Percentiles rank a stretch among this genome's conserved stretches.
phyloP scores from a whole-genome alignment of 208 protist species.

The Willaertia magna region DNA sequence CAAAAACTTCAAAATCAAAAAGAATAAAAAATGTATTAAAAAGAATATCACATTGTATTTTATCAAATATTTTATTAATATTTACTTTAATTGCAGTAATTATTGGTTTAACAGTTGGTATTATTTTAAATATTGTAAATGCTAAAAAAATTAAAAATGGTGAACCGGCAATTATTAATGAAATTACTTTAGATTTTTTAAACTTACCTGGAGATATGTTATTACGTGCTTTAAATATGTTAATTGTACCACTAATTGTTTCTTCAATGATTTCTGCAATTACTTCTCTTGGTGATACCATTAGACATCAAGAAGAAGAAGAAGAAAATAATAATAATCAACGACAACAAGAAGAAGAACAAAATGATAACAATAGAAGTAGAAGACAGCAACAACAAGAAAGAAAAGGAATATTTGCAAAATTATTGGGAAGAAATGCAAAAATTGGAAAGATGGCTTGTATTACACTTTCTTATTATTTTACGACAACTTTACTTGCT shows the following conservation, averaged over 20 bases:
- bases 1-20: too few species aligned
- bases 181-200: slow-evolving; percentile 1
- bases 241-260: slow-evolving; percentile 19
- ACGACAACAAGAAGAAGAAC: neutral
- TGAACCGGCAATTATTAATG: neutral
- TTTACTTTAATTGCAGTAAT: neutral
- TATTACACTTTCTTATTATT: neutral
- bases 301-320: neutral
- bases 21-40: neutral
- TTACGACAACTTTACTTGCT: slow-evolving; percentile 9
- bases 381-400: too few species aligned
- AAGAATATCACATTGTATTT: neutral
- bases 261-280: slow-evolving; percentile 14
- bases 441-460: neutral
- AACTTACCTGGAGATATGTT: slow-evolving; percentile 18
- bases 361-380: neutral
- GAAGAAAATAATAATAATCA: neutral
- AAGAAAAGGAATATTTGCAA: too few species aligned
- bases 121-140: neutral
- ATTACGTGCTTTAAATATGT: slow-evolving; percentile 11
- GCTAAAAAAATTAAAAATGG: neutral
- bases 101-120: neutral
- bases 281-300: slow-evolving; percentile 9
- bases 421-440: neutral
- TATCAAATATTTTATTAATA: neutral